phyloP scores from a whole-genome alignment of 345 rosid genomes.

The Populus tremula region DNA sequence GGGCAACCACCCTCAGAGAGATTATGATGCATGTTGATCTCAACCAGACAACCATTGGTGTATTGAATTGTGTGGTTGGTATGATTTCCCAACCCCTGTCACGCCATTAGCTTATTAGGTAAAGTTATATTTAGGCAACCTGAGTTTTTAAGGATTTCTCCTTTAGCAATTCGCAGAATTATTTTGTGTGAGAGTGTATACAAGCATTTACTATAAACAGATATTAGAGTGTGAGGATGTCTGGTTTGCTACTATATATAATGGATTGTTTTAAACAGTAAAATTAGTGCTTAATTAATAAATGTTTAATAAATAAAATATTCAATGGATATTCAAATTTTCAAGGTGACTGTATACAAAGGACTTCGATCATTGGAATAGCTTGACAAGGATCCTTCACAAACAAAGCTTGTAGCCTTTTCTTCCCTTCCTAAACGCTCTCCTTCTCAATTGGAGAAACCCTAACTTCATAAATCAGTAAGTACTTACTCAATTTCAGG shows the following conservation, averaged over 20 bases:
- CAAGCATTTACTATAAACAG: constrained; percentile 13
- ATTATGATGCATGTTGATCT: constrained; percentile 59
- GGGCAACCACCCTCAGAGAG: constrained; percentile 58
- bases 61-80: constrained; percentile 51
- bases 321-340: neutral
- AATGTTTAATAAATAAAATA: constrained; percentile 17
- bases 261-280: constrained; percentile 14
- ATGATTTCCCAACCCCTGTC: constrained; percentile 50
- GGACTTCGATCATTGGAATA: neutral
- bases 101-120: constrained; percentile 37
- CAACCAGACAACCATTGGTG: constrained; percentile 17
- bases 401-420: neutral
- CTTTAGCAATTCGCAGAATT: constrained; percentile 13
- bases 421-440: neutral
- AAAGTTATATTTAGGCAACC: constrained; percentile 25
- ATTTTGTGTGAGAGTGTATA: constrained; percentile 15
- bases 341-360: neutral
- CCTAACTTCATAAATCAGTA: neutral
- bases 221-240: constrained; percentile 20
- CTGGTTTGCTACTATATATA: constrained; percentile 16
- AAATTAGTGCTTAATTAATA: constrained; percentile 20
- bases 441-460: neutral
- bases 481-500: neutral
- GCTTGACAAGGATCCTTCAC: neutral
- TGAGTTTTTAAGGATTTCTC: constrained; percentile 25